phyloP scores from a whole-genome alignment of 441 rosid genomes.

The Syzygium syzygioides region DNA sequence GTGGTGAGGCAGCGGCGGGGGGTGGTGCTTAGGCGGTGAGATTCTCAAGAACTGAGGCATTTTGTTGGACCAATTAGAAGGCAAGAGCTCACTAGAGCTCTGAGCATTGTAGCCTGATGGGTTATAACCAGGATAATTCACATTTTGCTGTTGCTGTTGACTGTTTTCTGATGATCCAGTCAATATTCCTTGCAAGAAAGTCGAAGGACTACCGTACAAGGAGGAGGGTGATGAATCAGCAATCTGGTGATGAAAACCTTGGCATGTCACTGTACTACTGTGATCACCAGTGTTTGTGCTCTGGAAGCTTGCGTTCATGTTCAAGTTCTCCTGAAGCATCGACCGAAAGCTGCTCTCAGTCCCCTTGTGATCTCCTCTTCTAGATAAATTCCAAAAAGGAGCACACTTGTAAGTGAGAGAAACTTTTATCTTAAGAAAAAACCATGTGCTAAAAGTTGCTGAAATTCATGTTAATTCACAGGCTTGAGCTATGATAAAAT shows the following conservation, averaged over 20 bases:
- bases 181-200: slow-evolving; percentile 45
- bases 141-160: slow-evolving; percentile 11
- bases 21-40: slow-evolving; percentile 63
- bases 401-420: not conserved
- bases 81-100: slow-evolving; percentile 26
- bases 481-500: not conserved
- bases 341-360: slow-evolving; percentile 54
- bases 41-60: slow-evolving; percentile 55
- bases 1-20: not conserved
- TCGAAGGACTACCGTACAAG: slow-evolving; percentile 50
- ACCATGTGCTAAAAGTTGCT: not conserved
- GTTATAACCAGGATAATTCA: slow-evolving; percentile 26
- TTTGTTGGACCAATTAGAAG: slow-evolving; percentile 43
- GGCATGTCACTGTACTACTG: not conserved
- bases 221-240: slow-evolving; percentile 44
- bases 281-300: not conserved
- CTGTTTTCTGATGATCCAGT: slow-evolving; percentile 11
- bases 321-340: slow-evolving; percentile 70
- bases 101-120: not conserved
- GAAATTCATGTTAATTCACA: not conserved
- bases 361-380: slow-evolving; percentile 53
- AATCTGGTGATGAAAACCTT: slow-evolving; percentile 52
- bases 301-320: slow-evolving; percentile 38
- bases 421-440: not conserved
- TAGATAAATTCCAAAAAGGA: slow-evolving; percentile 15